Conservation (phyloP, 129 eudicot genomes). For the Smallanthus sonchifolius region DNA sequence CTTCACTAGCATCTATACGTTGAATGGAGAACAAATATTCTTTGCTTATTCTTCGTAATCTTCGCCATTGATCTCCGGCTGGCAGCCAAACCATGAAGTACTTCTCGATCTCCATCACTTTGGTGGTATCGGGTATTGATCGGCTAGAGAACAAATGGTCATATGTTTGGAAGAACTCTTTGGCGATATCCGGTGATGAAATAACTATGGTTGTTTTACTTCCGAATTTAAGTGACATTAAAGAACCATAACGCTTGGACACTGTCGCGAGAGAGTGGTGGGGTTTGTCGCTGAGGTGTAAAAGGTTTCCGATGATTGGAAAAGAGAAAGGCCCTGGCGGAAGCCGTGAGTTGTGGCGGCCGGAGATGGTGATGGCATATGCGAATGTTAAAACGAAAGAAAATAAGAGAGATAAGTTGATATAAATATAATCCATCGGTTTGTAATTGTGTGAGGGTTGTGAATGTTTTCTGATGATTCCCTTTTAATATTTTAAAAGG, state of each 20-base stretch:
- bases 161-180: slow-evolving; percentile 39
- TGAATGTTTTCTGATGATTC: background rate
- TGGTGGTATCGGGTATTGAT: slow-evolving; percentile 8
- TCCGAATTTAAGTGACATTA: slow-evolving; percentile 50
- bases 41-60: slow-evolving; percentile 32
- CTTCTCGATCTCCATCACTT: slow-evolving; percentile 17
- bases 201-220: slow-evolving; percentile 35
- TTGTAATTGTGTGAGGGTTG: background rate
- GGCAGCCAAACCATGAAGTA: slow-evolving; percentile 43
- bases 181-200: slow-evolving; percentile 44
- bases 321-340: slow-evolving; percentile 57
- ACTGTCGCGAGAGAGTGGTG: slow-evolving; percentile 49
- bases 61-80: slow-evolving; percentile 35
- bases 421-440: background rate
- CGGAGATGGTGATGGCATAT: background rate
- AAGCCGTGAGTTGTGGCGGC: slow-evolving; percentile 27
- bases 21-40: slow-evolving; percentile 5
- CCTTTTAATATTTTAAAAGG: no score
- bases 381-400: background rate
- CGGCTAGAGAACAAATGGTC: slow-evolving; percentile 37
- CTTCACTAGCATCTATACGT: slow-evolving; percentile 22
- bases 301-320: slow-evolving; percentile 55
- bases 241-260: slow-evolving; percentile 45
- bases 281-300: slow-evolving; percentile 43
- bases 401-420: background rate